Base-by-base conservation (phyloP, 768 basidiomycete genomes). In the Asterophora parasitica region DNA sequence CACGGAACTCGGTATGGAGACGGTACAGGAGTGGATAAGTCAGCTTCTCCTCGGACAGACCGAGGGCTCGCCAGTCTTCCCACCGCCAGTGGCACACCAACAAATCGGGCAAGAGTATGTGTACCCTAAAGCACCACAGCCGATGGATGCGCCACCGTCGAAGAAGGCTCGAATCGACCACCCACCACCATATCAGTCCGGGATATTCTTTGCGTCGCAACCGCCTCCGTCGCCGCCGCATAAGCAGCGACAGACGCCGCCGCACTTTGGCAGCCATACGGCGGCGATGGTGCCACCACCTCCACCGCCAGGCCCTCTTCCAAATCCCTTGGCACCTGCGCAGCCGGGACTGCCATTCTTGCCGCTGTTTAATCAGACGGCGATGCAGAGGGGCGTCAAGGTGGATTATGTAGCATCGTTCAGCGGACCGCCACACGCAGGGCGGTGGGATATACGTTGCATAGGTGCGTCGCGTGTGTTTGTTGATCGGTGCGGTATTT, bases 281-380 rank as follows among this genome's bases (percentile, higher is more conserved):
- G 23, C 23, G 23, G 23, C 23, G 23, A 23, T 23, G 23, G 6
- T 23, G 3, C 3, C 23, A 6, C 23, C 23, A 23, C 3, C 23
- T 23, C 6, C 23, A 6, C 6, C 23, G 23, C 23, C 23, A 23
- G 23, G 23, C 23, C 10, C 58, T 20, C 57, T 67, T 31, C 60
- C 71, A 10, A 87, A 85, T 61, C 81, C 83, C 26, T 59, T 83
- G 42, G 71, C 81, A 20, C 81, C 82, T 12, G 82, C 81, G n/a
- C 78, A 79, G 57, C 82, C 81, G 2, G 67, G 71, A 43, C 61
- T 79, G 13, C 79, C 85, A 11, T 86, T 83, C 62, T 65, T 89
- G 32, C 81, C 86, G 0, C 58, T 84, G 26, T 88, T 89, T 65
- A 88, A 88, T 61, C 82, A 88, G 65, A 80, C 77, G 2, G 84